These are phyloP conservation scores for Kluyveromyces lactis DNA, from an alignment of 805 yeast genomes.

Conservation along the genomic window DNA sequence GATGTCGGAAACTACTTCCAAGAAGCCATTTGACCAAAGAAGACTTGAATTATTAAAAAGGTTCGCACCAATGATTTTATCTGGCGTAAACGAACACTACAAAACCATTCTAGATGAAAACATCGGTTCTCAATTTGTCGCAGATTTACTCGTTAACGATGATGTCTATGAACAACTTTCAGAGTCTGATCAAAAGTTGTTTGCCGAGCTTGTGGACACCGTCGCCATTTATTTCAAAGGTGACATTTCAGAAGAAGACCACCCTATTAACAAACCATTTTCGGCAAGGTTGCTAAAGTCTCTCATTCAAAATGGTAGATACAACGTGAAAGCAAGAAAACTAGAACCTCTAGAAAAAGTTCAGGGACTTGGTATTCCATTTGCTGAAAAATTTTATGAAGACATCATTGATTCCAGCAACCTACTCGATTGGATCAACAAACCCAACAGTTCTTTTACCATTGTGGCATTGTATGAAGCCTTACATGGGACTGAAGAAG, in stretches of 20 bases:
- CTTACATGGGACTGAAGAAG: conserved; percentile 38
- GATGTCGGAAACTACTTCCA: conserved; percentile 61
- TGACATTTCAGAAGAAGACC: conserved; percentile 57
- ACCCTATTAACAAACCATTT: conserved; percentile 63
- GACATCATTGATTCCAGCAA: conserved; percentile 45
- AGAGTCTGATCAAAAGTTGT: conserved; percentile 28
- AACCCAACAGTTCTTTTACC: conserved; percentile 67
- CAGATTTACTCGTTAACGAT: conserved; percentile 62
- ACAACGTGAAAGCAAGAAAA: conserved; percentile 57
- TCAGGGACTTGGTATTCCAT: conserved; percentile 47
- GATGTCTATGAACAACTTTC: conserved; percentile 33
- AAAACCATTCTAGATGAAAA: conserved; percentile 52
- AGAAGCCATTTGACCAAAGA: conserved; percentile 75
- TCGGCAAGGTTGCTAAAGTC: conserved; percentile 67
- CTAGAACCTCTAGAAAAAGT: conserved; percentile 35
- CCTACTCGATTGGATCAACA: conserved; percentile 59
- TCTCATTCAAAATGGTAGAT: conserved; percentile 77
- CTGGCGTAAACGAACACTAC: conserved; percentile 43
- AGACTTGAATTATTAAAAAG: conserved; percentile 56
- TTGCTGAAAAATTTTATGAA: conserved; percentile 46
- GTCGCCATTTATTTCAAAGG: conserved; percentile 56
- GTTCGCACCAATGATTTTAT: conserved; percentile 59
- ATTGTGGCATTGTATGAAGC: conserved; percentile 73
- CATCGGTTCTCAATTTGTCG: conserved; percentile 74
- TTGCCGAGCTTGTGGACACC: conserved; percentile 44